These are phyloP conservation scores for Gentiana macrophylla DNA, from an alignment of 257 asterid genomes.

Conservation along the genomic window DNA sequence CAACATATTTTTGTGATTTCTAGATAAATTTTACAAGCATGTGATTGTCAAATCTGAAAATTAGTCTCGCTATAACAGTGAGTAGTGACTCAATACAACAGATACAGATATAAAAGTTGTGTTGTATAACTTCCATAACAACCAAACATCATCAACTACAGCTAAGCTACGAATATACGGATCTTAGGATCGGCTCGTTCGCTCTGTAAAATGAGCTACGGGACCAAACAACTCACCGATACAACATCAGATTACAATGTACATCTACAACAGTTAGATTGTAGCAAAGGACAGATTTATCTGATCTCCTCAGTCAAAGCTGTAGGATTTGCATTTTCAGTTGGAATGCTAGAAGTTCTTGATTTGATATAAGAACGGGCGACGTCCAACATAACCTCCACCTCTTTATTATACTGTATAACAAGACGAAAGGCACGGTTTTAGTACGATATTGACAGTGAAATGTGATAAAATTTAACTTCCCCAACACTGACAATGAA, in stretches of 20 bases:
- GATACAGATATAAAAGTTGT: too few species aligned
- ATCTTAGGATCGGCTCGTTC: too few species aligned
- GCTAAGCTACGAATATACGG: too few species aligned
- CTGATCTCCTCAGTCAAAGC: constrained; percentile 23
- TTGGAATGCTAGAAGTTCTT: constrained; percentile 27
- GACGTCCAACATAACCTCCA: constrained; percentile 54
- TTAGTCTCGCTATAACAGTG: too few species aligned
- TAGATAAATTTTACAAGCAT: too few species aligned
- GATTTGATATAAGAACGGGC: constrained; percentile 52
- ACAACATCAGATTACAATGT: constrained; percentile 4
- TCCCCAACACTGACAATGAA: not conserved
- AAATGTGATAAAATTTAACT: not conserved
- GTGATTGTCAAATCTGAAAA: too few species aligned
- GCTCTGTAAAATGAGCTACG: too few species aligned
- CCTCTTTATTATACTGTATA: constrained; percentile 74
- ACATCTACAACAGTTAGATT: not conserved
- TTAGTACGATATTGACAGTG: not conserved
- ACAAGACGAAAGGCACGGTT: not conserved
- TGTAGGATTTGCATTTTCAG: constrained; percentile 15
- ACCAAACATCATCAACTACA: too few species aligned
- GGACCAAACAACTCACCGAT: too few species aligned
- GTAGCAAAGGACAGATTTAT: constrained; percentile 3
- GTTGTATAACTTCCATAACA: too few species aligned
- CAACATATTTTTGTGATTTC: too few species aligned
- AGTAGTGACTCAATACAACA: too few species aligned